Conservation (phyloP, 352 stramenopile genomes). For the Phytophthora pluvialis region DNA sequence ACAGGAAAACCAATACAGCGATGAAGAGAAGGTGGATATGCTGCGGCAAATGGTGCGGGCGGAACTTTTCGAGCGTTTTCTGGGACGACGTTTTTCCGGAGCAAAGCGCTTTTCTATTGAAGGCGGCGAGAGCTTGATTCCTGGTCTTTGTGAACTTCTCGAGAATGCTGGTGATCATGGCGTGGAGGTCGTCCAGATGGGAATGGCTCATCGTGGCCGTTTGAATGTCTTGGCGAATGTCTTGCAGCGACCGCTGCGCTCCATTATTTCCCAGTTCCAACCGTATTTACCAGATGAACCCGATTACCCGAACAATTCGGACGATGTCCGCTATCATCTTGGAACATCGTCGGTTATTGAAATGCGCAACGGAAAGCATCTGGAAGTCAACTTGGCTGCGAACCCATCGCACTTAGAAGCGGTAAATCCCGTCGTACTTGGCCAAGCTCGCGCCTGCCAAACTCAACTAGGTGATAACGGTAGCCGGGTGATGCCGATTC, state of each 20-base stretch:
- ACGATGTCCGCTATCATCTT: slow-evolving; percentile 90
- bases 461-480: slow-evolving; percentile 76
- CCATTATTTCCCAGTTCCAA: slow-evolving; percentile 93
- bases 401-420: slow-evolving; percentile 99
- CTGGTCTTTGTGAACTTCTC: slow-evolving; percentile 95
- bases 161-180: slow-evolving; percentile 95
- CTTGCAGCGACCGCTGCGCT: slow-evolving; percentile 95
- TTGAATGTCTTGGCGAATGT: slow-evolving; percentile 99
- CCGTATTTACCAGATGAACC: slow-evolving; percentile 85
- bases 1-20: slow-evolving; percentile 50
- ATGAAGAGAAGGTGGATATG: slow-evolving; percentile 94
- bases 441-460: slow-evolving; percentile 96
- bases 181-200: slow-evolving; percentile 98
- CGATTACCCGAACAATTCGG: slow-evolving; percentile 88
- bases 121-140: slow-evolving; percentile 96
- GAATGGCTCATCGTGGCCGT: slow-evolving; percentile 98
- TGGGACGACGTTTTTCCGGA: slow-evolving; percentile 93
- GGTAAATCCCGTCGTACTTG: slow-evolving; percentile 97
- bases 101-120: slow-evolving; percentile 99
- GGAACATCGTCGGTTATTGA: slow-evolving; percentile 78
- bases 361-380: slow-evolving; percentile 64
- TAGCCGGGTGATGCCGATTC: slow-evolving; percentile 94
- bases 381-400: slow-evolving; percentile 92
- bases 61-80: slow-evolving; percentile 98
- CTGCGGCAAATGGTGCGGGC: slow-evolving; percentile 95